These are phyloP conservation scores for Termitomyces sp. DNA, from an alignment of 768 basidiomycete genomes.

Conservation along the genomic window DNA sequence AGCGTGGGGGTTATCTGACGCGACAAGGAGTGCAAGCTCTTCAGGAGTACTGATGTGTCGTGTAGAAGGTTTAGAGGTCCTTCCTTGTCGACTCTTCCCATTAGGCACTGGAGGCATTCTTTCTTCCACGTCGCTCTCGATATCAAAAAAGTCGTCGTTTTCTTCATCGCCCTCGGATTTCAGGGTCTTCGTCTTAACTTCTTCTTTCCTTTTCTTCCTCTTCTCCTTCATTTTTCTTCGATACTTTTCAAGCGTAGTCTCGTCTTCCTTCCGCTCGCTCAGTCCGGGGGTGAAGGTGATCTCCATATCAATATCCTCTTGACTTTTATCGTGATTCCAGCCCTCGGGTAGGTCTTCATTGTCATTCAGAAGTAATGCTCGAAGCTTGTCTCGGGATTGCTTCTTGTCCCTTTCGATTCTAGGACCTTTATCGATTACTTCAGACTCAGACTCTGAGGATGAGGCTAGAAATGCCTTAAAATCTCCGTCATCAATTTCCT, in stretches of 20 bases:
- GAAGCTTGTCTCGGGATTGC: constrained; percentile 60
- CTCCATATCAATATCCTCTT: constrained; percentile 77
- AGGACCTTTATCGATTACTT: constrained; percentile 16
- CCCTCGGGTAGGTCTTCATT: constrained; percentile 76
- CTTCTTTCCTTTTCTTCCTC: constrained; percentile 73
- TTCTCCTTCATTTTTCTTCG: constrained; percentile 88
- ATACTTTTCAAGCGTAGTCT: constrained; percentile 88
- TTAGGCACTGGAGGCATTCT: constrained; percentile 5
- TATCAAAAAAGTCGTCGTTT: constrained; percentile 78
- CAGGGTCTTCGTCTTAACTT: constrained; percentile 35
- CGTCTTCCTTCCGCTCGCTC: constrained; percentile 44
- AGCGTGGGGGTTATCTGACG: constrained; percentile 44
- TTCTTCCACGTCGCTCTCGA: constrained; percentile 34
- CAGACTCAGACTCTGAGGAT: constrained; percentile 52
- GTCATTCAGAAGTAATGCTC: constrained; percentile 68
- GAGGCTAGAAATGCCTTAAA: constrained; percentile 78
- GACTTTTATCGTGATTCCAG: constrained; percentile 53
- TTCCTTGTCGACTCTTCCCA: constrained; percentile 10
- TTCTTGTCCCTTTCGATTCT: constrained; percentile 30
- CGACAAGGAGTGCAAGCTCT: constrained; percentile 59
- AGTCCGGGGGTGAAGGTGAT: constrained; percentile 92
- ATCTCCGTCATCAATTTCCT: constrained; percentile 90
- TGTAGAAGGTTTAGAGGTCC: constrained; percentile 8
- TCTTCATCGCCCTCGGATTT: constrained; percentile 16
- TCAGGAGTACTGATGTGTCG: constrained; percentile 47